A percentile compares a stretch with the other conserved stretches of the same genome.
Evolutionary conservation across 2,329 filamentous ascomycete genomes (phyloP).

Genomic region (Diaporthe caulivora): DNA sequence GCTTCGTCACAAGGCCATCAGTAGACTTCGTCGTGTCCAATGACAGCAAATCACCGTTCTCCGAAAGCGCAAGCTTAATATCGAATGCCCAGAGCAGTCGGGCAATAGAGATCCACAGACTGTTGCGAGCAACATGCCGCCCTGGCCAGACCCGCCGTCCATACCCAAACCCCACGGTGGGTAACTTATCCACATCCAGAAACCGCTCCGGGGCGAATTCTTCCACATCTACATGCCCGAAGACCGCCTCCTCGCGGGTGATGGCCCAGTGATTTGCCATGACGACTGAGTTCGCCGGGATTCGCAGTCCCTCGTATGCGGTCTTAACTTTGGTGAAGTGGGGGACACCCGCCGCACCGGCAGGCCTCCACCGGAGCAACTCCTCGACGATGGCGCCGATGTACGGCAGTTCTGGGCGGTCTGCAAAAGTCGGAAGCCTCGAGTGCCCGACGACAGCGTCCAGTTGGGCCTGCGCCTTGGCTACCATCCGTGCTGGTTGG

Average conservation of each 20-base stretch:
- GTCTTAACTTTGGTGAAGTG: background rate
- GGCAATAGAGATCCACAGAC: too few relatives aligned
- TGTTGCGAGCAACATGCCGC: too few relatives aligned
- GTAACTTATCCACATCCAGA: background rate
- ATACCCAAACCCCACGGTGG: background rate
- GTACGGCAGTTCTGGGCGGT: background rate
- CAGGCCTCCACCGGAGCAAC: background rate
- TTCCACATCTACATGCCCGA: background rate
- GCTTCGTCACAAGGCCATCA: too few relatives aligned
- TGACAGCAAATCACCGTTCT: too few relatives aligned
- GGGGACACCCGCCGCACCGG: background rate
- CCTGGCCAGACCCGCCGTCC: too few relatives aligned
- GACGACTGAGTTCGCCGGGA: background rate
- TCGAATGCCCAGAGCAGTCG: too few relatives aligned
- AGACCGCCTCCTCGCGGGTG: background rate
- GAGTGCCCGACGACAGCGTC: background rate
- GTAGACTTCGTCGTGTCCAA: too few relatives aligned
- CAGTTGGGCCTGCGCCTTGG: background rate
- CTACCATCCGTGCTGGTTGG: background rate
- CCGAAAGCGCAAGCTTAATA: too few relatives aligned
- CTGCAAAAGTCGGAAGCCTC: background rate
- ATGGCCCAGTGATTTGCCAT: background rate
- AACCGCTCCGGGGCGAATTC: background rate
- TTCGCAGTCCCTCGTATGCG: background rate
- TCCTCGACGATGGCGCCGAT: background rate